Percentiles rank a stretch among this genome's conserved stretches.
Evolutionary conservation across 2,329 filamentous ascomycete genomes (phyloP).

Genomic region (Lachnellula occidentalis): DNA sequence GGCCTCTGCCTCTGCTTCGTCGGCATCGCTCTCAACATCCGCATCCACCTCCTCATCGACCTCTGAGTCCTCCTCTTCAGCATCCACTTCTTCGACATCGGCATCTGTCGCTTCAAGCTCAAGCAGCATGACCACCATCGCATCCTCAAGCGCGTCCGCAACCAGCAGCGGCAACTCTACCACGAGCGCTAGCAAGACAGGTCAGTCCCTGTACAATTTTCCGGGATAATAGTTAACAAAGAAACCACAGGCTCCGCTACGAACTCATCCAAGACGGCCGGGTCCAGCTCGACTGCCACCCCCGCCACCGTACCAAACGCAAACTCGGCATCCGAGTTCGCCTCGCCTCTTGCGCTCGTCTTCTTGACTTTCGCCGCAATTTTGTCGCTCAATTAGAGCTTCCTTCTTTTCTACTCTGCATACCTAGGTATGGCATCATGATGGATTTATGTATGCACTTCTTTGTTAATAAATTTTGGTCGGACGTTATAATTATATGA

Average conservation of each 20-base stretch:
- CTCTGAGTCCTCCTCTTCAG: constrained; percentile 4
- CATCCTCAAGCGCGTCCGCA: constrained; percentile 1
- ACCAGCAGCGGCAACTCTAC: constrained; percentile 6
- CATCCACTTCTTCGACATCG: constrained; percentile 4
- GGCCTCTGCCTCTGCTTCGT: constrained; percentile 3
- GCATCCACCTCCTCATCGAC: constrained; percentile 2
- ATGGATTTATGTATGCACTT: too few species aligned
- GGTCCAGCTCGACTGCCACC: not conserved
- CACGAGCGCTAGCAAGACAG: not conserved
- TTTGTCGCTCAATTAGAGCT: constrained; percentile 25
- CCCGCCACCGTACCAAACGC: constrained; percentile 6
- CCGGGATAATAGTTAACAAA: not conserved
- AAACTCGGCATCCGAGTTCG: constrained; percentile 19
- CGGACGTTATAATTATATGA: too few species aligned
- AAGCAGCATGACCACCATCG: not conserved
- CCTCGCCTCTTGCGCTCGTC: constrained; percentile 28
- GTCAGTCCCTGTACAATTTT: not conserved
- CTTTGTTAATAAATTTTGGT: too few species aligned
- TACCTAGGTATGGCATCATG: constrained; percentile 1
- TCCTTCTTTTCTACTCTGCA: constrained; percentile 1
- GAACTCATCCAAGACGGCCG: constrained; percentile 1
- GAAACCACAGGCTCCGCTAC: constrained; percentile 1
- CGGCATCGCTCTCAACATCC: not conserved
- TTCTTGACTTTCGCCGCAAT: constrained; percentile 28
- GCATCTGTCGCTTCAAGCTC: constrained; percentile 11